Conservation (phyloP, 768 basidiomycete species). For the Hypholoma fasciculare region DNA sequence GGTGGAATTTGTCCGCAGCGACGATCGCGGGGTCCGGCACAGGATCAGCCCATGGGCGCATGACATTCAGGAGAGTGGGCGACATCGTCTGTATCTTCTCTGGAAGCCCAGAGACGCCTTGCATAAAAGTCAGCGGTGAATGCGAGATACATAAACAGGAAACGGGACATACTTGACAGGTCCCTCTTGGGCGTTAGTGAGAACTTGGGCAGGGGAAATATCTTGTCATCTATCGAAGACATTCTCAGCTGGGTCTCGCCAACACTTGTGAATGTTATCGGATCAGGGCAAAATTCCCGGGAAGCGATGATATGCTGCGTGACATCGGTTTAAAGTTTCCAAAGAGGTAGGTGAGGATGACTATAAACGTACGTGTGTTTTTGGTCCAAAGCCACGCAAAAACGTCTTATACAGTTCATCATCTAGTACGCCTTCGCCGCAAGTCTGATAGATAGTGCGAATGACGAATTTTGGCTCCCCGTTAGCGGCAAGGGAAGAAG, state of each 20-base stretch:
- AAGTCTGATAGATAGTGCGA: constrained; percentile 66
- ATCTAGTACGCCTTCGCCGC: constrained; percentile 69
- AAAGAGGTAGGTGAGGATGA: neutral
- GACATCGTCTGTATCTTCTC: constrained; percentile 41
- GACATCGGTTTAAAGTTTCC: neutral
- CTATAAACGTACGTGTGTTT: constrained; percentile 49
- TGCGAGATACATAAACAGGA: neutral
- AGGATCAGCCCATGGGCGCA: constrained; percentile 51
- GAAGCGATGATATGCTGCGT: constrained; percentile 77
- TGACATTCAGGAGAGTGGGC: constrained; percentile 36
- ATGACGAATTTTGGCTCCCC: constrained; percentile 38
- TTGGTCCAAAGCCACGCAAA: constrained; percentile 64
- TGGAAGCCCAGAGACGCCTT: constrained; percentile 49
- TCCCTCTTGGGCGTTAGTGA: constrained; percentile 38
- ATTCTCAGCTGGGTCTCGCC: constrained; percentile 74
- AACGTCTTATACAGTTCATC: constrained; percentile 70
- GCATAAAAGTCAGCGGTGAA: neutral
- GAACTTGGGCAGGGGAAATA: constrained; percentile 73
- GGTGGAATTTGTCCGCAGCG: constrained; percentile 40
- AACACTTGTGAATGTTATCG: constrained; percentile 72
- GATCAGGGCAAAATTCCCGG: constrained; percentile 57
- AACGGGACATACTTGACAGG: constrained; percentile 35
- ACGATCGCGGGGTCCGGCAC: constrained; percentile 27
- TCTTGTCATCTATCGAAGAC: constrained; percentile 63
- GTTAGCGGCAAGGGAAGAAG: constrained; percentile 29